phyloP scores from a whole-genome alignment of 495 filamentous ascomycete species.

The Neurospora sp. region DNA sequence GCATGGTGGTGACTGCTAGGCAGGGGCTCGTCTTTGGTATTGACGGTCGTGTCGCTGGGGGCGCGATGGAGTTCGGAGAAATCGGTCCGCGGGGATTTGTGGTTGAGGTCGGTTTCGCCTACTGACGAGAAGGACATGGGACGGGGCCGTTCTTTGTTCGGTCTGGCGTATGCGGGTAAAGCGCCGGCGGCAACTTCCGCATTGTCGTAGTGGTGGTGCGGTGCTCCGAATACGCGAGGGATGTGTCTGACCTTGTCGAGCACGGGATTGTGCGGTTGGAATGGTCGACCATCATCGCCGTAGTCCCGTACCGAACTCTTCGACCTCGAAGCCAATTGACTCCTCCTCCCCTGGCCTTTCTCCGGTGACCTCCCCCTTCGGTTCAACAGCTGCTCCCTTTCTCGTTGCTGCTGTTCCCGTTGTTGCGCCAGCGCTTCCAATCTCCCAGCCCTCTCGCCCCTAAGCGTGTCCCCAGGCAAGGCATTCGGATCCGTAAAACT shows the following conservation, averaged over 20 bases:
- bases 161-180: not conserved
- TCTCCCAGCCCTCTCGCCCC: not conserved
- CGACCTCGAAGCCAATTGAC: not conserved
- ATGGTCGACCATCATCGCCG: not conserved
- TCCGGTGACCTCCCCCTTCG: not conserved
- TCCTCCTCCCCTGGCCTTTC: not conserved
- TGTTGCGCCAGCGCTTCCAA: not conserved
- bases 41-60: conserved; percentile 10
- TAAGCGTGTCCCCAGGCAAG: not conserved
- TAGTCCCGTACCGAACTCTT: not conserved
- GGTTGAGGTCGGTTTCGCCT: conserved; percentile 10
- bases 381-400: not conserved
- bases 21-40: conserved; percentile 7
- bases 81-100: conserved; percentile 5
- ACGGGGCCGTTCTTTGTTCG: conserved; percentile 10
- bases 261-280: conserved; percentile 4
- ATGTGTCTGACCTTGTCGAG: conserved; percentile 3
- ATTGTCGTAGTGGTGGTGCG: not conserved
- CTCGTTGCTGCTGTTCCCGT: not conserved
- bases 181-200: conserved; percentile 1
- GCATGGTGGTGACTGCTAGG: not conserved
- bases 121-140: conserved; percentile 10
- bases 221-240: not conserved
- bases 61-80: conserved; percentile 4
- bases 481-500: not conserved